Conservation (phyloP, 306 rosid genomes). For the Casuarina equisetifolia region DNA sequence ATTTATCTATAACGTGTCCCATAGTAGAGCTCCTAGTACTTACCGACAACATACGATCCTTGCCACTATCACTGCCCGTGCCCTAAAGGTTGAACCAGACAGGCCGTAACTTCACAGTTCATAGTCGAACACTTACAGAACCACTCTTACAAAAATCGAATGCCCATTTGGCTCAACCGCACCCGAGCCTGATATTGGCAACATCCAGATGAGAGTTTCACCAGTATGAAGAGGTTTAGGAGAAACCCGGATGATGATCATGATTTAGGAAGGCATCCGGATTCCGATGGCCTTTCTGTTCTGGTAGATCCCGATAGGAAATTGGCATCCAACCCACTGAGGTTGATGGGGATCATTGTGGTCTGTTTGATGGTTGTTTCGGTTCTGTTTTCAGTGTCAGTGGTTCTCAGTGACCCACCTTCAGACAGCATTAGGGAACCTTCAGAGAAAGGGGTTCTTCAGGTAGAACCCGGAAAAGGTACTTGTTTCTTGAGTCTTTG, state of each 20-base stretch:
- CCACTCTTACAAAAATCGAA: conserved; percentile 19
- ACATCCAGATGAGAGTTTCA: conserved; percentile 42
- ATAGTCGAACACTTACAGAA: neutral
- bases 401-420: conserved; percentile 77
- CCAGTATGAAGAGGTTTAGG: conserved; percentile 51
- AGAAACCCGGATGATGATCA: conserved; percentile 28
- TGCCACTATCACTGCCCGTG: neutral
- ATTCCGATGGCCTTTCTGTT: conserved; percentile 30
- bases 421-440: conserved; percentile 52
- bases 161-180: conserved; percentile 5
- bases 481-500: neutral
- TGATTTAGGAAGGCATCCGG: conserved; percentile 22
- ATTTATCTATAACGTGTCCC: neutral
- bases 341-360: conserved; percentile 58
- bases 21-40: neutral
- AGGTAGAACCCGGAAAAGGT: conserved; percentile 41
- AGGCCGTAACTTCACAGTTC: neutral
- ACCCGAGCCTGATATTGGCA: conserved; percentile 2
- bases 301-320: conserved; percentile 38
- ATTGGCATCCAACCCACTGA: conserved; percentile 43
- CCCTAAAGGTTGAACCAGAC: neutral
- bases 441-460: conserved; percentile 30
- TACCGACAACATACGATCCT: neutral
- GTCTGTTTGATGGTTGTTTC: conserved; percentile 62
- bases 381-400: conserved; percentile 66